phyloP scores from a whole-genome alignment of 2,329 filamentous ascomycete species.

The Stachybotrys echinatus region DNA sequence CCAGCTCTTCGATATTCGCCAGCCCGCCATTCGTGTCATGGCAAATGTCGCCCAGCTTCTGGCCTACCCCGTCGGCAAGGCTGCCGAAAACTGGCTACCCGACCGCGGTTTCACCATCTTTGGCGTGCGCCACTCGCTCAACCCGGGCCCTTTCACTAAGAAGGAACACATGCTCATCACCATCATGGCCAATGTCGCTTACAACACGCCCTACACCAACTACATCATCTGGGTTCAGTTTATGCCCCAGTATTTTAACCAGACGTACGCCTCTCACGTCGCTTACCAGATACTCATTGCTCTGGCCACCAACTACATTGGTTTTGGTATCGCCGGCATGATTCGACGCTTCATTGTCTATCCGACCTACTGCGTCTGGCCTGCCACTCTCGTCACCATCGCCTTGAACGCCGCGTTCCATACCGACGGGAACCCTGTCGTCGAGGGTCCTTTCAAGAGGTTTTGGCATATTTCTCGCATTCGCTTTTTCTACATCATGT shows the following conservation, averaged over 20 bases:
- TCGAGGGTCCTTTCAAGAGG: conserved; percentile 35
- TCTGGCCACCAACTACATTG: conserved; percentile 51
- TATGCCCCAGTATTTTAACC: conserved; percentile 48
- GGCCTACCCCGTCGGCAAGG: conserved; percentile 49
- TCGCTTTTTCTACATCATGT: conserved; percentile 46
- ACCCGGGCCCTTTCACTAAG: conserved; percentile 51
- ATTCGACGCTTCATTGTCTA: conserved; percentile 50
- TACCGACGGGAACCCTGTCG: conserved; percentile 32
- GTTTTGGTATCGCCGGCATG: conserved; percentile 54
- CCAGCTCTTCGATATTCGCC: conserved; percentile 53
- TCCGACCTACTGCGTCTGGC: conserved; percentile 53
- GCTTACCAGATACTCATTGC: conserved; percentile 51
- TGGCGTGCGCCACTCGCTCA: conserved; percentile 42
- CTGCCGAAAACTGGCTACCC: conserved; percentile 44
- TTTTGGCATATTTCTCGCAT: conserved; percentile 43
- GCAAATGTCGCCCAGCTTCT: conserved; percentile 52
- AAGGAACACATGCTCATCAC: conserved; percentile 59
- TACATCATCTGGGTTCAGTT: conserved; percentile 51
- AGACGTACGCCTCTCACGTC: conserved; percentile 45
- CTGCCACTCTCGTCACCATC: conserved; percentile 48
- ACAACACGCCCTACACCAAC: conserved; percentile 48
- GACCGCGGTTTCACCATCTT: conserved; percentile 42
- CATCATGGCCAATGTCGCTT: conserved; percentile 57
- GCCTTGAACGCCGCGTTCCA: conserved; percentile 51
- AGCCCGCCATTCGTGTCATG: conserved; percentile 48